Base-by-base conservation (phyloP, 2,329 filamentous ascomycete species). In the Nemania diffusa region DNA sequence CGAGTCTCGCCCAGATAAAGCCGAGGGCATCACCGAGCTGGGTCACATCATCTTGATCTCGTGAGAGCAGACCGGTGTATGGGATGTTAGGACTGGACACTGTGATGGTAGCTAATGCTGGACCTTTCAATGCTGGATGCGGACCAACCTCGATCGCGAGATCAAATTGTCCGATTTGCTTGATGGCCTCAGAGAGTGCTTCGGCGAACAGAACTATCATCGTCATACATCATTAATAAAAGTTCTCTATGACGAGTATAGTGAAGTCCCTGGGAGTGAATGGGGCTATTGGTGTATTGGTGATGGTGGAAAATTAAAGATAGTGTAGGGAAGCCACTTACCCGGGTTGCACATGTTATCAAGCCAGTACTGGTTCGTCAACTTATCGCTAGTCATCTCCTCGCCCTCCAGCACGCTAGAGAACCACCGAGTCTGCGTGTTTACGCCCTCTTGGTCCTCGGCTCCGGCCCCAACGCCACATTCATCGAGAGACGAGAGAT, bases 401-500 rank as follows among this genome's bases (percentile, higher is more conserved):
- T 29, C 17, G 17, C 26, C 55, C 2, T 57, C 22, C 11, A 46
- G 27, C 13, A 59, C 42, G 46, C 56, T 59, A 5, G 56, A 59
- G n/a, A 24, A 50, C 56, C 56, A 59, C 26, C 1, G 13, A 4
- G 42, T 26, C 2, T 9, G 24, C 5, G 37, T 50, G 27, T 9
- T 20, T 29, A 15, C 5, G 3, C 11, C 11, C 17, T 2, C 15
- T 27, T 3, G 2, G 22, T 32, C 5, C 2, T 22, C 6, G 32
- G 22, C n/a, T 5, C 22, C 5, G 46, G n/a, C n/a, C n/a, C n/a
- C n/a, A n/a, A 27, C 9, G 5, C 22, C 46, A 11, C 22, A 7
- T 5, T 11, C 46, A 15, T 51, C 24, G 5, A 51, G 24, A 26
- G 22, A 15, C 9, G 37, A 34, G 9, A 5, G 84, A 72, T 73